Conservation (phyloP, 2,329 filamentous ascomycete species). For the Fusarium hostae region DNA sequence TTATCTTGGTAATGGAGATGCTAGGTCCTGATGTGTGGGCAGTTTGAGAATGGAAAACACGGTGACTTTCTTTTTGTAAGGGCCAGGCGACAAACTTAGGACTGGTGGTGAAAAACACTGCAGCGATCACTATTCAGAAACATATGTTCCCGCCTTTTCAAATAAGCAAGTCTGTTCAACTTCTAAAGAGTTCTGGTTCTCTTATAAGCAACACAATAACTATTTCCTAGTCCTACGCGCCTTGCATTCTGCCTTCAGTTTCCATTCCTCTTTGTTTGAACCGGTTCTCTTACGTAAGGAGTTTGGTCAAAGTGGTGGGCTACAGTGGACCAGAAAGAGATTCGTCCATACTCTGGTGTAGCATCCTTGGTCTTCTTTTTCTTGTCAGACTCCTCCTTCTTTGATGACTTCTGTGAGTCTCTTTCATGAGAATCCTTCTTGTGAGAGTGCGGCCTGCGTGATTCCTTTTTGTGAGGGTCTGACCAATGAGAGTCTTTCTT, state of each 20-base stretch:
- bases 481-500: neutral
- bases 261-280: too few species aligned
- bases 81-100: fast-evolving
- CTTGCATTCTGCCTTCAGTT: neutral
- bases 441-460: too few species aligned
- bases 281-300: fast-evolving
- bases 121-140: neutral
- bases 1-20: fast-evolving
- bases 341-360: neutral
- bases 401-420: neutral
- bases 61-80: neutral
- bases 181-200: fast-evolving
- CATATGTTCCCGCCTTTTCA: fast-evolving
- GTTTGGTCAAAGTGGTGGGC: neutral
- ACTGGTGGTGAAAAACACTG: neutral
- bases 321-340: neutral
- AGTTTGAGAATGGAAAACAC: neutral
- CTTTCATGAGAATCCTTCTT: too few species aligned
- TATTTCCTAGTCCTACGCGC: fast-evolving
- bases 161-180: fast-evolving
- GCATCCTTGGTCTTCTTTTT: neutral
- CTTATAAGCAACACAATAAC: neutral
- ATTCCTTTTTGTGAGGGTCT: neutral
- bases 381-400: neutral
- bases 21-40: fast-evolving